These are phyloP conservation scores for Senna siamea DNA, from an alignment of 306 rosid genomes.

Conservation along the genomic window DNA sequence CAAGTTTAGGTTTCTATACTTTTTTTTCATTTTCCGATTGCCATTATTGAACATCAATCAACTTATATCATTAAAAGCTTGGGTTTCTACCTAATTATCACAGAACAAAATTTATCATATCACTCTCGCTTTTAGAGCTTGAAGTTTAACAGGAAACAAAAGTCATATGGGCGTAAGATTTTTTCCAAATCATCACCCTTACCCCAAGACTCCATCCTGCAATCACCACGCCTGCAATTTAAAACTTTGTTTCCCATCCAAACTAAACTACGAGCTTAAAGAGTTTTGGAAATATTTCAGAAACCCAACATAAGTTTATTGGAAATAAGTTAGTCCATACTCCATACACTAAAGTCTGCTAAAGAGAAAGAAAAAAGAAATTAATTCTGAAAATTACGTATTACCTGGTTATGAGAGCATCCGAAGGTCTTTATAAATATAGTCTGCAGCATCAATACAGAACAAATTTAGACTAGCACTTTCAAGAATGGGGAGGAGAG, in stretches of 20 bases:
- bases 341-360: not conserved
- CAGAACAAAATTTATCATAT: not conserved
- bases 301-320: not conserved
- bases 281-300: not conserved
- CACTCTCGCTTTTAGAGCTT: not conserved
- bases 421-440: constrained; percentile 91
- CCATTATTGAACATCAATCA: too few relatives aligned
- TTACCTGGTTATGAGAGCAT: constrained; percentile 91
- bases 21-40: not conserved
- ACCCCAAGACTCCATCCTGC: not conserved
- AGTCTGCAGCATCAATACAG: constrained; percentile 48
- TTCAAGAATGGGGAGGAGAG: not conserved
- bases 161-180: not conserved
- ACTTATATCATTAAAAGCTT: not conserved
- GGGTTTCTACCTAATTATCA: not conserved
- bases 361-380: not conserved
- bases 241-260: not conserved
- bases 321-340: not conserved
- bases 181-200: not conserved
- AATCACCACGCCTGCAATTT: not conserved
- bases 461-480: not conserved
- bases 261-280: not conserved
- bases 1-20: too few relatives aligned
- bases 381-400: not conserved
- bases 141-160: not conserved